Evolutionary conservation across 2,329 filamentous ascomycete species (phyloP).

Genomic region (Venturia aucupariae): DNA sequence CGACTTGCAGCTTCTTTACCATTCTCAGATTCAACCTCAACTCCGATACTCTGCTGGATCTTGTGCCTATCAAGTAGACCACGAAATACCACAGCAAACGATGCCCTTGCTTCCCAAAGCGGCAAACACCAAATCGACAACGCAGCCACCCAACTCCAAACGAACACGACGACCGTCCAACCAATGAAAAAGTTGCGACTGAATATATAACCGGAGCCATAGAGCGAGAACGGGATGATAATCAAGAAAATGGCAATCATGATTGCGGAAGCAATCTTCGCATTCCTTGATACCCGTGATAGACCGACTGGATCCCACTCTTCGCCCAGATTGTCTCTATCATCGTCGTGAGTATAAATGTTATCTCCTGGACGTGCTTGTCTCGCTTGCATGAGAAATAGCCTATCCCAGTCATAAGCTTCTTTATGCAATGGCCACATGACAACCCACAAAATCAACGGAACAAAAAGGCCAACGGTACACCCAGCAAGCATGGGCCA

Average conservation of each 20-base stretch:
- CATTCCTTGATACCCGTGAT: not conserved
- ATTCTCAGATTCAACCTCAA: too few species aligned
- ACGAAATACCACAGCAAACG: not conserved
- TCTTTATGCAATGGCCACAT: constrained; percentile 10
- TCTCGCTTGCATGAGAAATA: constrained; percentile 12
- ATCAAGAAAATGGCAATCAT: constrained; percentile 5
- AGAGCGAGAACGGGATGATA: constrained; percentile 6
- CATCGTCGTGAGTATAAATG: not conserved
- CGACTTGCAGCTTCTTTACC: too few species aligned
- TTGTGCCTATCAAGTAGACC: too few species aligned
- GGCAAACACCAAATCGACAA: constrained; percentile 13
- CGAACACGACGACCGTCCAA: constrained; percentile 13
- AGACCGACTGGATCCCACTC: constrained; percentile 3
- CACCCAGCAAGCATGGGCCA: constrained; percentile 14
- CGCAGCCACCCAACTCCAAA: constrained; percentile 13
- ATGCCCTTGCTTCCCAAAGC: constrained; percentile 10
- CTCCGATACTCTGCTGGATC: too few species aligned
- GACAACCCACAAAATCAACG: constrained; percentile 7
- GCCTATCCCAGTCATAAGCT: constrained; percentile 12
- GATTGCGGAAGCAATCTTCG: constrained; percentile 1
- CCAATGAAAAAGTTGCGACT: constrained; percentile 11
- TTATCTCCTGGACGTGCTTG: constrained; percentile 12
- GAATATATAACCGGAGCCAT: constrained; percentile 12
- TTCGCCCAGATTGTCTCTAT: not conserved
- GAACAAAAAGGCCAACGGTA: constrained; percentile 4